Evolutionary conservation across 805 yeast genomes (phyloP), one percentile per base, ranked within the genome.

Genomic region (Cyberlindnera mrakii): DNA sequence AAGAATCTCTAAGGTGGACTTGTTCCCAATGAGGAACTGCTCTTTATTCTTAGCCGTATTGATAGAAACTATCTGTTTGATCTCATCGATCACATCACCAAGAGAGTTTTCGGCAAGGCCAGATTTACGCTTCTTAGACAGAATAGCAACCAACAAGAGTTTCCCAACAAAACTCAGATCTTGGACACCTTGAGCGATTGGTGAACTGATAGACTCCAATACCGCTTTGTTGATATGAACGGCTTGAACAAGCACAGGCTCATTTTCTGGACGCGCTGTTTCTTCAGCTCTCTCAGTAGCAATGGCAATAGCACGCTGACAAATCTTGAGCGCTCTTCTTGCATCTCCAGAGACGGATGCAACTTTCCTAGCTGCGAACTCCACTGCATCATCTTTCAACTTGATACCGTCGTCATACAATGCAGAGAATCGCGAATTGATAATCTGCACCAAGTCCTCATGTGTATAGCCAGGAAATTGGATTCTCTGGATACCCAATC

Each of bases 321-420:
- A 85, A 19, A 93, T 85, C 44, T 84, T 84, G 43, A 93, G 68
- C 0, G 96, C 97, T 46, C 98, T 70, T 55, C 99, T 72, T 1
- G 97, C 99, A 68, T 93, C 99, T 45, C 99, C 99, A 59, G 95
- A 85, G 3, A 93, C 97, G 64, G 93, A 80, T 5, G 98, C 96
- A 35, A 93, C 95, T 61, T 89, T 90, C 63, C 97, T 75, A 2
- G 96, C 79, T 0, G 96, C 96, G 68, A 85, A 89, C 45, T 84
- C 91, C 50, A 90, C 77, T 0, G 99, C 96, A 57, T 85, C 95
- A 17, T 72, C 68, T 39, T 74, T 74, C 47, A 71, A 60, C 36
- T 59, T 56, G 40, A 71, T 41, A 47, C 59, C 54, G 25, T 65
- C 56, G 58, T 54, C 64, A 51, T 53, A 59, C 16, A 77, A 52